Evolutionary conservation across 2,329 filamentous ascomycete species (phyloP).

Genomic region (Amylocarpus encephaloides): DNA sequence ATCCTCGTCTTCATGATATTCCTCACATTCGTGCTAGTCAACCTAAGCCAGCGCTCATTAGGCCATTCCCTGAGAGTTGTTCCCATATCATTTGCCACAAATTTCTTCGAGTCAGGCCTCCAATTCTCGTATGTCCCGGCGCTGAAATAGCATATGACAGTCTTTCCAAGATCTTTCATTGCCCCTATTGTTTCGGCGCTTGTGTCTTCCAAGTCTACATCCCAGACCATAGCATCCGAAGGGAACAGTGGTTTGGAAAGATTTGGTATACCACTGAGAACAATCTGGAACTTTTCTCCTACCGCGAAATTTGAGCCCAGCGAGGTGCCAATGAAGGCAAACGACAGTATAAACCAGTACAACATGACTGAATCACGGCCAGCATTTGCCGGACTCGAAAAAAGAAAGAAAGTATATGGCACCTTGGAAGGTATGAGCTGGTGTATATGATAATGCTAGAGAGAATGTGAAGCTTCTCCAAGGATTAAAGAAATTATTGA

Average conservation of each 20-base stretch:
- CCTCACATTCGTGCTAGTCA: constrained; percentile 51
- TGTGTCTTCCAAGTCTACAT: constrained; percentile 41
- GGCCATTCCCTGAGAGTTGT: constrained; percentile 55
- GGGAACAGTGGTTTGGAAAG: constrained; percentile 6
- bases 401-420: too few species aligned
- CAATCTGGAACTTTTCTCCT: constrained; percentile 18
- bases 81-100: constrained; percentile 50
- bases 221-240: constrained; percentile 23
- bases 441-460: background rate
- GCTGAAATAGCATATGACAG: constrained; percentile 70
- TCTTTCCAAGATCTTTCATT: constrained; percentile 46
- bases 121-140: constrained; percentile 62
- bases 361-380: constrained; percentile 6
- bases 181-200: constrained; percentile 38
- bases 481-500: background rate
- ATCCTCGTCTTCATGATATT: constrained; percentile 58
- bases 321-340: constrained; percentile 3
- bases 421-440: background rate
- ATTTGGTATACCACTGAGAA: constrained; percentile 9
- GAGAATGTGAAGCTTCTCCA: background rate
- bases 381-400: too few species aligned
- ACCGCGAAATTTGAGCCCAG: constrained; percentile 9
- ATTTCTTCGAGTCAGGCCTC: constrained; percentile 49
- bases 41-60: constrained; percentile 61
- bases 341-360: constrained; percentile 8